Base-by-base conservation (phyloP, 163 green algal species). In the Smithsoniella earleae region DNA sequence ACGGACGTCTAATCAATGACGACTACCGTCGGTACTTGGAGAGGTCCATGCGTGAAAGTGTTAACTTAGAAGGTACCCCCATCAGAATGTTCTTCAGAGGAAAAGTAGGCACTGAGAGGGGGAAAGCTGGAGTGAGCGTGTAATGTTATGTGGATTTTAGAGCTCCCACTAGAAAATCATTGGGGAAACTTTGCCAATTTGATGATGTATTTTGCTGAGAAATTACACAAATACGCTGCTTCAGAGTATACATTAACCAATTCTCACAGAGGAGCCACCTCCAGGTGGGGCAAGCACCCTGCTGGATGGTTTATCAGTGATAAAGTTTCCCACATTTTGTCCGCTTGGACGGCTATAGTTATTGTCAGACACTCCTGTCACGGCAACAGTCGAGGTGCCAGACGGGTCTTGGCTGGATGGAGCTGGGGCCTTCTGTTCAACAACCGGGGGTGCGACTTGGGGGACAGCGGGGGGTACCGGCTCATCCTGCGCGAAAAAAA, bases 1-100 rank as follows among this genome's bases (percentile, higher is more conserved):
- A 98, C 74, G 66, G 88, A 8, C 82, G 86, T 54, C 81, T 96
- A 2, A 95, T 99, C 73, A 64, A 73, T 2, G 92, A 98, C 3
- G 85, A 94, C 73, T 98, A 98, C 85, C 77, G 80, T 27, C 81
- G 85, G 40, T 91, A 64, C 49, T 83, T 75, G 84, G 86, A 74
- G 13, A 6, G 49, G 13, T 64, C 49, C 6, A 25, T 64, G 13
- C 6, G 49, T 36, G 49, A 64, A 64, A 64, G 33, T 27, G 33
- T 64, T 64, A 27, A 64, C 49, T 18, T 64, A 8, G 49, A 36
- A 0, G 49, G 49, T 8, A 64, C 49, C 16, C 49, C 49, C 8
- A 27, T 64, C 6, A 10, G 49, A 27, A 25, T 18, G 49, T 64
- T 64, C 13, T 64, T 64, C 49, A 6, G 49, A 64, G 49, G 49